These are phyloP conservation scores for Pestalotiopsis sp. DNA, from an alignment of 2,329 filamentous ascomycete species.

Conservation along the genomic window DNA sequence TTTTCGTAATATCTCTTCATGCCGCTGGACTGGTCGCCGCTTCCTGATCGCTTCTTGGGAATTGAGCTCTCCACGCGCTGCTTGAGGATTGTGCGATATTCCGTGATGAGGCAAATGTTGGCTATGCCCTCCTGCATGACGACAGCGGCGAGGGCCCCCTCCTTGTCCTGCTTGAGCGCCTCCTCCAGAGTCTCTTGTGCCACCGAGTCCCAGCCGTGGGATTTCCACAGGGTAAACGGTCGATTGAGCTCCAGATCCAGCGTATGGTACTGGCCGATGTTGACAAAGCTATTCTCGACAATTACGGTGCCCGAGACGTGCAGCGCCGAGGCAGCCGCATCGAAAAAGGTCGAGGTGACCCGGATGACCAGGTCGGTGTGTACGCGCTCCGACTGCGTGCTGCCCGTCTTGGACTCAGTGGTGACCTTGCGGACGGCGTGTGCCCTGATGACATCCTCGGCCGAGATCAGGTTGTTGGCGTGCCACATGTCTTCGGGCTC, in stretches of 20 bases:
- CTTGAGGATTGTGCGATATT: conserved; percentile 77
- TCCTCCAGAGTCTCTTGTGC: conserved; percentile 78
- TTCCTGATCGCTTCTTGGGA: conserved; percentile 67
- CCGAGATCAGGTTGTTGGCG: conserved; percentile 61
- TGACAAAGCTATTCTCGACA: conserved; percentile 55
- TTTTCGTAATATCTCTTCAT: conserved; percentile 79
- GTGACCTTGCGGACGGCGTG: conserved; percentile 60
- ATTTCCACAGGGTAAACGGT: conserved; percentile 87
- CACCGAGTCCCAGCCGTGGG: conserved; percentile 86
- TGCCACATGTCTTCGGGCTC: conserved; percentile 58
- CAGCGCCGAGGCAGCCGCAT: conserved; percentile 56
- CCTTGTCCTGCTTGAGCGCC: conserved; percentile 75
- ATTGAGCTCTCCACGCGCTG: conserved; percentile 69
- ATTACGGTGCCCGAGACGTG: conserved; percentile 59
- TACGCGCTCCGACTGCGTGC: conserved; percentile 52
- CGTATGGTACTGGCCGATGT: conserved; percentile 60
- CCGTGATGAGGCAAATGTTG: conserved; percentile 81
- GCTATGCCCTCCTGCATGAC: conserved; percentile 90
- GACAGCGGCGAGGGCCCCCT: conserved; percentile 83
- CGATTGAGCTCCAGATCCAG: conserved; percentile 84
- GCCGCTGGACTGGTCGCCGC: conserved; percentile 69
- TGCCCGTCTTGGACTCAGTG: conserved; percentile 47
- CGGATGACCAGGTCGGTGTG: conserved; percentile 60
- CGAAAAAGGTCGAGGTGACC: conserved; percentile 61
- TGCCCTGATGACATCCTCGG: conserved; percentile 55